Evolutionary conservation across 441 rosid species (phyloP).

Genomic region (Gossypium gossypioides): DNA sequence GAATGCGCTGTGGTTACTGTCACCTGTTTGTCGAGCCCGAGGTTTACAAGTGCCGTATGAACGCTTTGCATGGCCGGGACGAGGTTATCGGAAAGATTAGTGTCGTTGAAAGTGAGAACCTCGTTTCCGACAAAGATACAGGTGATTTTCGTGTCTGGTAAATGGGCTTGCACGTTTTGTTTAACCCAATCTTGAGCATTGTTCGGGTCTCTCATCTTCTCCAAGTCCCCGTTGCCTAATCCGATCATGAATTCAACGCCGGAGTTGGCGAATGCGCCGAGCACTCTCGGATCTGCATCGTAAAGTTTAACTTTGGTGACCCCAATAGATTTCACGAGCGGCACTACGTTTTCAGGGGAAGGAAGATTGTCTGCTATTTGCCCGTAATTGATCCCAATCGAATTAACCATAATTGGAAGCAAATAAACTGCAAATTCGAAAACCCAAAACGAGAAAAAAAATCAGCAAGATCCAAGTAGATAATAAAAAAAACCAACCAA

Average conservation of each 20-base stretch:
- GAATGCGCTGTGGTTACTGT: conserved; percentile 80
- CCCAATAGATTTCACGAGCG: conserved; percentile 69
- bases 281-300: conserved; percentile 73
- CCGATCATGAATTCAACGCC: conserved; percentile 76
- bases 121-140: conserved; percentile 80
- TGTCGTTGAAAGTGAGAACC: conserved; percentile 60
- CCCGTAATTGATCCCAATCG: conserved; percentile 84
- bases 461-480: not conserved
- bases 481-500: not conserved
- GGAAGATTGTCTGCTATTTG: conserved; percentile 83
- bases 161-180: conserved; percentile 48
- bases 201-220: conserved; percentile 49
- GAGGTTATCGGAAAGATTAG: conserved; percentile 37
- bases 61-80: conserved; percentile 77
- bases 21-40: conserved; percentile 56
- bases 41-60: conserved; percentile 53
- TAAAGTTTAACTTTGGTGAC: conserved; percentile 79
- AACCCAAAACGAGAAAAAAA: not conserved
- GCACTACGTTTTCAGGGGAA: conserved; percentile 54
- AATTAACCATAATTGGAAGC: conserved; percentile 11
- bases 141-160: conserved; percentile 76
- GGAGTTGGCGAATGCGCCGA: conserved; percentile 65
- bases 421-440: not conserved
- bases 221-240: conserved; percentile 60
- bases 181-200: conserved; percentile 63